Evolutionary conservation across 768 basidiomycete species (phyloP).

Genomic region (Boletus coccyginus): DNA sequence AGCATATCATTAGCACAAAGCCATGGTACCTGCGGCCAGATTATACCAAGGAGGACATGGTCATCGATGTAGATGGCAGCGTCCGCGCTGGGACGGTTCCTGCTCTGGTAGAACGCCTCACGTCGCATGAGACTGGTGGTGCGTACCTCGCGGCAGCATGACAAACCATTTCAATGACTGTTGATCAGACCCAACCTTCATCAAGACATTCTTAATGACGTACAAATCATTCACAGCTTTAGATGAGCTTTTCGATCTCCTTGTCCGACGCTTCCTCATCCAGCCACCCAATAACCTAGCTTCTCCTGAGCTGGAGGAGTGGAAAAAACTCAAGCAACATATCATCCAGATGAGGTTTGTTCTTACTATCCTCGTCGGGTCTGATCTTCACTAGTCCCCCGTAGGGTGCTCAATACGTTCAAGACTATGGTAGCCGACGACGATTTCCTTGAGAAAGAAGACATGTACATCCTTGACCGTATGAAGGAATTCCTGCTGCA

Average conservation of each 20-base stretch:
- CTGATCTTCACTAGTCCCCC: conserved; percentile 1
- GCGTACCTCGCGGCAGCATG: conserved; percentile 24
- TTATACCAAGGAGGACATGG: conserved; percentile 75
- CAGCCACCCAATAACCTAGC: conserved; percentile 67
- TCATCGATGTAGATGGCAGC: conserved; percentile 79
- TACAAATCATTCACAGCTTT: conserved; percentile 91
- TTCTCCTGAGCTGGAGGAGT: conserved; percentile 63
- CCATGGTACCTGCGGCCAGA: conserved; percentile 89
- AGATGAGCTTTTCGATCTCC: conserved; percentile 77
- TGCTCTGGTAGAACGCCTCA: conserved; percentile 86
- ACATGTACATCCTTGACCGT: conserved; percentile 72
- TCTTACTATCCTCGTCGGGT: neutral
- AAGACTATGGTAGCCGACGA: conserved; percentile 87
- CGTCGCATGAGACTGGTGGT: conserved; percentile 88
- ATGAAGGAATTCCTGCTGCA: conserved; percentile 79
- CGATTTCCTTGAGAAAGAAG: conserved; percentile 82
- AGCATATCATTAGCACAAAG: conserved; percentile 43
- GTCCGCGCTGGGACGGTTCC: conserved; percentile 85
- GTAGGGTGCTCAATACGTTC: conserved; percentile 81
- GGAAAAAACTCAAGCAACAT: conserved; percentile 83
- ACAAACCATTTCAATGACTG: neutral
- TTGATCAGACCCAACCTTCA: conserved; percentile 68
- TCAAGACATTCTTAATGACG: conserved; percentile 90
- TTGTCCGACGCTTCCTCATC: conserved; percentile 78
- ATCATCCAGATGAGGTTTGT: conserved; percentile 83